Percentiles rank a stretch among this genome's conserved stretches.
phyloP scores from a whole-genome alignment of 345 rosid species.

The Aquilaria malaccensis region DNA sequence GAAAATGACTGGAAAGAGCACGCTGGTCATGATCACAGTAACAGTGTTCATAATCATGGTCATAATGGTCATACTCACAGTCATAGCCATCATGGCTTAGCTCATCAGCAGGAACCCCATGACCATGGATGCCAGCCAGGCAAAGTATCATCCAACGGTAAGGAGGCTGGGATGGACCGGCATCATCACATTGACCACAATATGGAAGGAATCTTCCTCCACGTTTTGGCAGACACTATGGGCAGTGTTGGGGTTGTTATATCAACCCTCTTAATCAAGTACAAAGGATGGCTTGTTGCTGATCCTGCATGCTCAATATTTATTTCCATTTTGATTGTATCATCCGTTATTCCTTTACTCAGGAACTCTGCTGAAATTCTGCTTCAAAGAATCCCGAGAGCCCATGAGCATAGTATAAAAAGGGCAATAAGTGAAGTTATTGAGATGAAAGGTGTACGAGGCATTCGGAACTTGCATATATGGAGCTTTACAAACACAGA shows the following conservation, averaged over 20 bases:
- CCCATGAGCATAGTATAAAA: conserved; percentile 52
- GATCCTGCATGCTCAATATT: conserved; percentile 98
- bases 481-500: conserved; percentile 92
- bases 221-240: conserved; percentile 91
- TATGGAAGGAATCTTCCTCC: conserved; percentile 98
- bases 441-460: conserved; percentile 49
- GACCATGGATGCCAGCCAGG: conserved; percentile 6
- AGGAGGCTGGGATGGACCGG: conserved; percentile 21
- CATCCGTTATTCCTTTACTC: conserved; percentile 89
- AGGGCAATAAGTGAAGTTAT: conserved; percentile 44
- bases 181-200: conserved; percentile 87
- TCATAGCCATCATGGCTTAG: conserved; percentile 5
- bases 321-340: conserved; percentile 69
- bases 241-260: conserved; percentile 96
- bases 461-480: conserved; percentile 66
- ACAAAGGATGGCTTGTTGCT: conserved; percentile 98
- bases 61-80: conserved; percentile 17
- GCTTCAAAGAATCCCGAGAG: conserved; percentile 82
- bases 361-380: conserved; percentile 88
- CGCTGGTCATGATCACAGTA: conserved; percentile 1
- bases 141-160: conserved; percentile 13
- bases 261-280: conserved; percentile 88
- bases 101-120: conserved; percentile 3
- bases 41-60: conserved; percentile 7
- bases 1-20: neutral